Conservation (phyloP, 2,329 filamentous ascomycete species). For the Fusarium continuum region DNA sequence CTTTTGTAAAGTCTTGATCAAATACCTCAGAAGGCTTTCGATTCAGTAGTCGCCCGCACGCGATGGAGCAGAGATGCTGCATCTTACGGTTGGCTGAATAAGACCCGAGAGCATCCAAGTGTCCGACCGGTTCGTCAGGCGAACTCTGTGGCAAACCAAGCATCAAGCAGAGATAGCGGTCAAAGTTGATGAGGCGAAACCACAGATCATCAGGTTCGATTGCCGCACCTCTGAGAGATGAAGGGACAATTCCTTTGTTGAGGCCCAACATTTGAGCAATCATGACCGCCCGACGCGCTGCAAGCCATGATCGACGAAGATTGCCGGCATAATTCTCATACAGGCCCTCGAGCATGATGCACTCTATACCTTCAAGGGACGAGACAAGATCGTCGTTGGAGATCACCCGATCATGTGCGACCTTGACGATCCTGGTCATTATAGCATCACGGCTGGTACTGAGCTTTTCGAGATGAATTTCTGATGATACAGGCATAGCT, state of each 20-base stretch:
- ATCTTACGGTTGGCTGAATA: constrained; percentile 54
- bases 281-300: constrained; percentile 55
- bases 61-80: constrained; percentile 54
- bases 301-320: constrained; percentile 57
- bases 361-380: constrained; percentile 59
- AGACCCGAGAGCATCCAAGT: constrained; percentile 40
- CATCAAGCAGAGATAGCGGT: constrained; percentile 59
- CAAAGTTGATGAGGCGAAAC: constrained; percentile 56
- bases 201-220: constrained; percentile 53
- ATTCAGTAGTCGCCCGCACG: constrained; percentile 56
- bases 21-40: constrained; percentile 49
- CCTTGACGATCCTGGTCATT: constrained; percentile 43
- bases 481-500: constrained; percentile 27
- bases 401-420: constrained; percentile 51
- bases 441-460: constrained; percentile 27
- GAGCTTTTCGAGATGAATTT: constrained; percentile 4
- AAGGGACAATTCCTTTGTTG: constrained; percentile 29
- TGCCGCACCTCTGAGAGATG: background rate
- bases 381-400: constrained; percentile 57
- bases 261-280: constrained; percentile 56
- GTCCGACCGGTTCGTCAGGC: constrained; percentile 50
- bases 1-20: constrained; percentile 48
- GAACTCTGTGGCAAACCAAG: constrained; percentile 56
- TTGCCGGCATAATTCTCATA: constrained; percentile 59
- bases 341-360: constrained; percentile 58